Percentiles rank a stretch among this genome's conserved stretches.
Evolutionary conservation across 2,329 filamentous ascomycete species (phyloP).

Genomic region (Colletotrichum sp.): DNA sequence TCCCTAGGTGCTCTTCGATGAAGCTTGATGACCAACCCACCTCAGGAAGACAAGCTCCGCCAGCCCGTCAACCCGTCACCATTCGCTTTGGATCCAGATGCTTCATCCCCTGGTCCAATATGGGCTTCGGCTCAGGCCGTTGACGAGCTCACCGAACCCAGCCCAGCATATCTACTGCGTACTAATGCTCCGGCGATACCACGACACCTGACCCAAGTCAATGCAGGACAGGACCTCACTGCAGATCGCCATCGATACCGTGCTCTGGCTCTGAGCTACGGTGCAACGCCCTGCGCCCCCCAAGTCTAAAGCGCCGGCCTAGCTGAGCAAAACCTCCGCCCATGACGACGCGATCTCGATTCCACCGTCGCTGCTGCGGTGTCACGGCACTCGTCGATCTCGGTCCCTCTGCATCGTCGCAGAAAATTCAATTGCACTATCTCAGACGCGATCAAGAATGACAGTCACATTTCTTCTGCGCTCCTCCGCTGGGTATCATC

Average conservation of each 20-base stretch:
- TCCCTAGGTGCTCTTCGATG: not conserved
- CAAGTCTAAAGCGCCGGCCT: not conserved
- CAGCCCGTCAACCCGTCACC: not conserved
- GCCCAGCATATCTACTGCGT: not conserved
- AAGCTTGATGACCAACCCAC: not conserved
- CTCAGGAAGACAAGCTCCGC: not conserved
- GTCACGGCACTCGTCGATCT: not conserved
- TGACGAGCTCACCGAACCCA: not conserved
- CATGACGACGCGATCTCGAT: not conserved
- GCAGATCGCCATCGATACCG: not conserved
- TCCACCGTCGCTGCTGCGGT: not conserved
- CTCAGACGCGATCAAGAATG: not conserved
- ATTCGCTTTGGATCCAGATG: not conserved
- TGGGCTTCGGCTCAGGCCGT: not conserved
- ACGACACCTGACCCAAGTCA: not conserved
- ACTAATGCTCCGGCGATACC: not conserved
- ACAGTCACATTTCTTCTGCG: not conserved
- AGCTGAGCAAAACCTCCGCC: constrained; percentile 3
- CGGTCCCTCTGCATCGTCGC: not conserved
- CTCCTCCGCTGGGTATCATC: not conserved
- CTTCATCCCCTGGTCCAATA: not conserved
- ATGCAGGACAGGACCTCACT: not conserved
- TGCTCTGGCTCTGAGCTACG: not conserved
- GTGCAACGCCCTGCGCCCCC: not conserved
- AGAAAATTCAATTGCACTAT: not conserved